A percentile compares a stretch with the other conserved stretches of the same genome.
Evolutionary conservation across 768 basidiomycete genomes (phyloP).

Genomic region (Panellus pusillus): DNA sequence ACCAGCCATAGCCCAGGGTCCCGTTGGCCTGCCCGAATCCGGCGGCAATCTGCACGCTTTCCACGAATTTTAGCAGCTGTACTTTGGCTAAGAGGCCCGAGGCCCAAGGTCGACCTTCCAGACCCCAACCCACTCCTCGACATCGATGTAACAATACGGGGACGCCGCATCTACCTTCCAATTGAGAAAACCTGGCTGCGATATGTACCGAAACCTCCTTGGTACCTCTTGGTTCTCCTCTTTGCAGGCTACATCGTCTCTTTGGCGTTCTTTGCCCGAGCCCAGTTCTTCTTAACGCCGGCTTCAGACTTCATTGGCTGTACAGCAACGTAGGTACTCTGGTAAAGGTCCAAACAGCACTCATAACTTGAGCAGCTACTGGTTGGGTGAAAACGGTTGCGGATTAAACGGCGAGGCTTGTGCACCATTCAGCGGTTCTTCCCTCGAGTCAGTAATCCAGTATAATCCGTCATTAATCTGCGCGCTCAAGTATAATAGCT

Average conservation of each 20-base stretch:
- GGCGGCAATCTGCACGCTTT: conserved; percentile 20
- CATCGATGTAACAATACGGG: conserved; percentile 41
- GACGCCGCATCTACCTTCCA: conserved; percentile 37
- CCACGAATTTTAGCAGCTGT: conserved; percentile 22
- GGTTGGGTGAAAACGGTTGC: conserved; percentile 68
- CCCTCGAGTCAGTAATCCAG: conserved; percentile 41
- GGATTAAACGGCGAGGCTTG: conserved; percentile 70
- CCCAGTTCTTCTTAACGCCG: conserved; percentile 72
- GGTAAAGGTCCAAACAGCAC: neutral
- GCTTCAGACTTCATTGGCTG: conserved; percentile 52
- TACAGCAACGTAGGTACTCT: conserved; percentile 2
- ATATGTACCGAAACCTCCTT: conserved; percentile 47
- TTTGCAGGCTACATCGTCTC: conserved; percentile 65
- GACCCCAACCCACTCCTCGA: conserved; percentile 58
- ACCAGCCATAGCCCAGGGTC: conserved; percentile 13
- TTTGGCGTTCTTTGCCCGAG: conserved; percentile 69
- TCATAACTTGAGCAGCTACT: conserved; percentile 63
- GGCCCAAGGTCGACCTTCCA: conserved; percentile 54
- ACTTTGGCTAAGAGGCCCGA: conserved; percentile 57
- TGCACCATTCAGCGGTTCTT: conserved; percentile 58
- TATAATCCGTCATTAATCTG: neutral
- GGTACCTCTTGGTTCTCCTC: conserved; percentile 57
- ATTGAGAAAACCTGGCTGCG: conserved; percentile 58
- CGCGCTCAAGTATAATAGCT: conserved; percentile 25
- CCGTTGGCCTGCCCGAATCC: conserved; percentile 22